These are phyloP conservation scores for Lachnellula cervina DNA, from an alignment of 2,329 filamentous ascomycete species.

Conservation along the genomic window DNA sequence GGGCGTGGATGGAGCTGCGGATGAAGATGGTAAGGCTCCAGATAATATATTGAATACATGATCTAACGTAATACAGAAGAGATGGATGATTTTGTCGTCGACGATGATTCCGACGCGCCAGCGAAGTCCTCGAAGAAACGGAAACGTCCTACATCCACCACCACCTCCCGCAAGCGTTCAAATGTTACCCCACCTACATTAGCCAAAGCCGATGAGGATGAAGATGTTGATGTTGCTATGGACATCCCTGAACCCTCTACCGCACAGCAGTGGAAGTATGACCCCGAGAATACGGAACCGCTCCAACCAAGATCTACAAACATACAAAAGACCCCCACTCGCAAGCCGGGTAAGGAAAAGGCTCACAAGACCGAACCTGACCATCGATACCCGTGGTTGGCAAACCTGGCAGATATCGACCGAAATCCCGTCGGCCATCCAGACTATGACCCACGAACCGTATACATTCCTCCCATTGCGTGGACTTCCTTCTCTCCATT, in stretches of 20 bases:
- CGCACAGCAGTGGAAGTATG: slow-evolving; percentile 76
- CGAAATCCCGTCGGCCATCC: slow-evolving; percentile 71
- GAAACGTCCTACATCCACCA: slow-evolving; percentile 50
- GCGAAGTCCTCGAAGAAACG: slow-evolving; percentile 59
- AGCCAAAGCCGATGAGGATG: slow-evolving; percentile 36
- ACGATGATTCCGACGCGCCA: slow-evolving; percentile 73
- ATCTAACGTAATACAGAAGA: slow-evolving; percentile 45
- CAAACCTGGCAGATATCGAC: slow-evolving; percentile 79
- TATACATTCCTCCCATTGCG: slow-evolving; percentile 81
- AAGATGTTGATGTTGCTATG: slow-evolving; percentile 50
- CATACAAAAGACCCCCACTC: slow-evolving; percentile 32
- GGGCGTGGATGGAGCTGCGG: slow-evolving; percentile 53
- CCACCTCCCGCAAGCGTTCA: slow-evolving; percentile 57
- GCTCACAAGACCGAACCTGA: slow-evolving; percentile 79
- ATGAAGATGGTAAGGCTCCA: slow-evolving; percentile 45
- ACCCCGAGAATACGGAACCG: slow-evolving; percentile 53
- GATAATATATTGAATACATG: not conserved
- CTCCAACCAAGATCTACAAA: slow-evolving; percentile 42
- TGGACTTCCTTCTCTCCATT: slow-evolving; percentile 86
- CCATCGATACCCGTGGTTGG: slow-evolving; percentile 84
- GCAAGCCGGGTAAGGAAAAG: slow-evolving; percentile 50
- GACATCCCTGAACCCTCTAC: slow-evolving; percentile 62
- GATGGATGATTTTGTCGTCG: slow-evolving; percentile 79
- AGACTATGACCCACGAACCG: slow-evolving; percentile 84
- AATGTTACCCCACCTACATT: slow-evolving; percentile 48